Conservation (phyloP, 164 flowering plant genomes). For the Vitis rupestris region DNA sequence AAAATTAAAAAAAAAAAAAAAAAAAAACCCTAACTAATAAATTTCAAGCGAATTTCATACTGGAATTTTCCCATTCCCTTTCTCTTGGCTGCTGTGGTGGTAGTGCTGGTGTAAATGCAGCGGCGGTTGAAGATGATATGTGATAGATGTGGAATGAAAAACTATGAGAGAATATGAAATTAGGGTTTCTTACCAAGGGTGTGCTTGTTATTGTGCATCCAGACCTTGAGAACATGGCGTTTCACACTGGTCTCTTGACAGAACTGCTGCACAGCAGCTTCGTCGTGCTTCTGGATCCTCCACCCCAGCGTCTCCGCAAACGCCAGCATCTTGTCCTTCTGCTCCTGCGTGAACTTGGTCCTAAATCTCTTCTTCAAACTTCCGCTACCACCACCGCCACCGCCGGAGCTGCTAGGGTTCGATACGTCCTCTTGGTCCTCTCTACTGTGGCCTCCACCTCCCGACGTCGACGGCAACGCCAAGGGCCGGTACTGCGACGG, state of each 20-base stretch:
- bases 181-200: constrained; percentile 77
- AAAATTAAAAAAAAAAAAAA: background rate
- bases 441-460: constrained; percentile 23
- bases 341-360: constrained; percentile 69
- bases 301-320: constrained; percentile 73
- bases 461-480: constrained; percentile 45
- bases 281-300: constrained; percentile 79
- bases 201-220: constrained; percentile 93
- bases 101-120: background rate
- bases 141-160: background rate
- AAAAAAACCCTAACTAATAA: constrained; percentile 15
- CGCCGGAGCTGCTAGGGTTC: constrained; percentile 57
- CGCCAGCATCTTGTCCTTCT: constrained; percentile 70
- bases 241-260: constrained; percentile 48
- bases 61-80: background rate
- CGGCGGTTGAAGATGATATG: background rate
- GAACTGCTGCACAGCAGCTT: constrained; percentile 59
- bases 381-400: constrained; percentile 35
- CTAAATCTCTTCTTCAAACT: constrained; percentile 51
- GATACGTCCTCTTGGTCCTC: constrained; percentile 51
- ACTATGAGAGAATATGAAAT: background rate
- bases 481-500: constrained; percentile 27
- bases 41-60: background rate
- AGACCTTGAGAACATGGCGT: constrained; percentile 73
- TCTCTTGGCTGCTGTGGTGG: constrained; percentile 2